Base-by-base conservation (phyloP, 495 filamentous ascomycete species). In the Aspergillus sclerotiicarbonarius region DNA sequence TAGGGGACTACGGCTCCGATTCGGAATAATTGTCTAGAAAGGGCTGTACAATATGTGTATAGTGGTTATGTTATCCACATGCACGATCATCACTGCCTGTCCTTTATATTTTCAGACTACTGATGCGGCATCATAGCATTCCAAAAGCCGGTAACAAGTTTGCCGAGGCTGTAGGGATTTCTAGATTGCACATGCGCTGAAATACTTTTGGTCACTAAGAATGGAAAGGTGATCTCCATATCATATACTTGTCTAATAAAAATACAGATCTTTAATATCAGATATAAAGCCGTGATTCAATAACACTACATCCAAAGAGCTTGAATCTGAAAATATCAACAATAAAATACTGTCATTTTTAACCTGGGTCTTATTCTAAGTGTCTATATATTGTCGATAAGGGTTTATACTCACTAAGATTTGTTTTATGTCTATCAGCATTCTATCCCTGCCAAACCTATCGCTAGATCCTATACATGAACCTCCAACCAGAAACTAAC, bases 1-100 rank as follows among this genome's bases (percentile, higher is more conserved):
- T 79, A 15, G 69, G 61, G 44, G 76, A 60, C 41, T 79, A 79
- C 44, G 72, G 72, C 54, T 79, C 76, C 19, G 74, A 78, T 53
- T 76, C 76, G 7, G 73, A 76, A 20, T 73, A 62, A 76, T n/a
- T 35, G 12, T 18, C 10, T n/a, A 15, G 20, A 25, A 2, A 25
- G 2, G 25, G 5, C 5, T 25, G 25, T 25, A 25, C 25, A 25
- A 25, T 25, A 25, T 13, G 37, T 6, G 37, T n/a, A n/a, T 35
- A 9, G 33, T 25, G 33, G 33, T n/a, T n/a, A n/a, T n/a, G n/a
- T n/a, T n/a, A n/a, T n/a, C n/a, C n/a, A n/a, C 33, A 35, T 35
- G 3, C 33, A 9, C 33, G 33, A 25, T 25, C 25, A 25, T 25
- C 25, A 25, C 5, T 25, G 25, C 25, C 33, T 37, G 13, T 7